Evolutionary conservation across 2,329 filamentous ascomycete genomes (phyloP), one percentile per base, ranked within the genome.

Genomic region (Xylariaceae sp.): DNA sequence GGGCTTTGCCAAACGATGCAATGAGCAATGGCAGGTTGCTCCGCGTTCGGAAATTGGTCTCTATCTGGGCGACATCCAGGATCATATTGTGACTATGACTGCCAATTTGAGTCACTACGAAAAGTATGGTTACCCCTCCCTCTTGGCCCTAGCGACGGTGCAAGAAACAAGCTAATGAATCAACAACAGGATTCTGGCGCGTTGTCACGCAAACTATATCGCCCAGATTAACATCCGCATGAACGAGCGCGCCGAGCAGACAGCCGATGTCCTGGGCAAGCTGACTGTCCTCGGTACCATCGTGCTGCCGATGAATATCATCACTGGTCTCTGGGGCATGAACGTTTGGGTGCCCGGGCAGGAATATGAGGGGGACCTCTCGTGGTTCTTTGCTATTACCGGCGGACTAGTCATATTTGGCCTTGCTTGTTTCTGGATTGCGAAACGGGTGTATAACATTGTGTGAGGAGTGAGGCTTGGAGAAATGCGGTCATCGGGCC

Each of bases 11-110:
- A 98, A 98, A 71, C 80, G 93, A 12, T 98, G 93, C 71, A 98
- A 96, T 62, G 92, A 98, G 72, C 86, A 94, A 54, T 98, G 91
- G 90, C 88, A 96, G 58, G 88, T 98, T 48, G 92, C 93, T 5
- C 93, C 93, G 10, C 80, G 91, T 51, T 93, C 87, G 25, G 93
- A 98, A 64, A 97, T 98, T 63, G 93, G 93, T n/a, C 70, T 98
- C 42, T 98, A 97, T 67, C 73, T 98, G 47, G 93, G 93, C 51
- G 93, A 98, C 71, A 98, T 98, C 53, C 93, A 98, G 67, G 93
- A 98, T 71, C 93, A 98, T 65, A 97, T 98, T 57, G 84, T 98
- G 57, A 98, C 93, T 52, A 98, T 98, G 93, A 97, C 92, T 29
- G 88, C 86, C 41, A 98, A 97, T 64, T 70, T 98, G 62, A 86